Conservation (phyloP, 768 basidiomycete species). For the Trametes maxima region DNA sequence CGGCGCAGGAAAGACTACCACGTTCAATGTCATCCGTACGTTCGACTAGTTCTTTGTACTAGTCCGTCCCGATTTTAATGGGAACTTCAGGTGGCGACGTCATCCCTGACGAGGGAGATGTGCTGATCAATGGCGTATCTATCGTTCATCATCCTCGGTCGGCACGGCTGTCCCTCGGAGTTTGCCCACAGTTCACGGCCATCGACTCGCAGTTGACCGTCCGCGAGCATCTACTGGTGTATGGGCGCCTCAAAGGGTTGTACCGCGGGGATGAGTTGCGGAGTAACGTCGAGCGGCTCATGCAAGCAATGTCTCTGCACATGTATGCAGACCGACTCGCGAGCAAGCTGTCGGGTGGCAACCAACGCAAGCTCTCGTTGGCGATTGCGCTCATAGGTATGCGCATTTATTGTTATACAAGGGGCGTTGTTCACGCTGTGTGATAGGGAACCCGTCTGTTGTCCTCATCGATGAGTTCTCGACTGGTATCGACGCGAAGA, state of each 20-base stretch:
- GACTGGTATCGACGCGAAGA: constrained; percentile 81
- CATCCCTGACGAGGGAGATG: constrained; percentile 67
- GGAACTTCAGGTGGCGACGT: constrained; percentile 63
- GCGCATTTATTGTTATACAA: neutral
- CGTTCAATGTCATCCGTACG: constrained; percentile 79
- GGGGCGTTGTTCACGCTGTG: neutral
- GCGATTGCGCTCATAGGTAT: constrained; percentile 76
- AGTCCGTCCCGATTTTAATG: neutral
- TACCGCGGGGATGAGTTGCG: constrained; percentile 48
- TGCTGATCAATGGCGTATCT: constrained; percentile 66
- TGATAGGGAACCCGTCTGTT: constrained; percentile 70
- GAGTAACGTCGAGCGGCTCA: constrained; percentile 55
- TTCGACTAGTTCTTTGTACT: constrained; percentile 2
- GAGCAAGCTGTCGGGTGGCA: constrained; percentile 76
- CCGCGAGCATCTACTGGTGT: constrained; percentile 71
- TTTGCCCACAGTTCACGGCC: constrained; percentile 85
- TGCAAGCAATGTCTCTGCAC: constrained; percentile 58
- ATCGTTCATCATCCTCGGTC: constrained; percentile 62
- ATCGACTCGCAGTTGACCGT: constrained; percentile 80
- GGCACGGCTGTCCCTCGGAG: constrained; percentile 71
- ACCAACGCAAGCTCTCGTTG: constrained; percentile 74
- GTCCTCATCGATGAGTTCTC: constrained; percentile 84
- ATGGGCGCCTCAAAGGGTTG: constrained; percentile 75
- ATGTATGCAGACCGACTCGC: constrained; percentile 72
- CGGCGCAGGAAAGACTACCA: constrained; percentile 83